Base-by-base conservation (phyloP, 345 rosid genomes). In the Psidium friedrichsthalianum region DNA sequence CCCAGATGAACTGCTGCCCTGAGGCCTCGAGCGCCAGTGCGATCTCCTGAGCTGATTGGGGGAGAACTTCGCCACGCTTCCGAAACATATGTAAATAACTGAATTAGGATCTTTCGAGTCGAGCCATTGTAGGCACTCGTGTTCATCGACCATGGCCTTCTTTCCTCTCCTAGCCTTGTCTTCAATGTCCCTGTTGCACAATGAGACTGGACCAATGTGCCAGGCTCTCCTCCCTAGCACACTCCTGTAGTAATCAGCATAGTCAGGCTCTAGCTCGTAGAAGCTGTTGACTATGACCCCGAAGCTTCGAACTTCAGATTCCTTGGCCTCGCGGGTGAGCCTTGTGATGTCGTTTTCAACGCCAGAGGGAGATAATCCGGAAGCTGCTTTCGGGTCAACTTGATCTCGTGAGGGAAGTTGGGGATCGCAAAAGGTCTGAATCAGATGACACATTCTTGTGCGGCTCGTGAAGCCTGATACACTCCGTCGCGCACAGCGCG, bases 1-100 rank as follows among this genome's bases (percentile, higher is more conserved):
- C 96, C 95, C 96, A 92, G 8, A 94, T 89, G 88, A 94, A 94
- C 29, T 88, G 86, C 51, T 87, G 86, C 5, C 87, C 88, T 2
- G 90, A 88, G 55, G 85, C 84, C 89, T 90, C 90, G 2, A 94
- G 88, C 14, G 90, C 95, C 2, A 49, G 56, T 2, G 89, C 93
- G 5, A 93, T 89, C 87, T 94, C 92, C 86, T 40, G 2, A 92
- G 85, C 47, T 92, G 93, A 15, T 83, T 76, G 29, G 83, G 47
- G 8, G 87, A 82, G 84, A 92, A 89, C 20, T n/a, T 83, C 3
- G 83, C 40, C 85, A 85, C 61, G 29, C 92, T 93, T 2, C 93
- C 95, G 57, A 94, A 93, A 42, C 90, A 91, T 55, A 92, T 5
- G 86, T 92, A 90, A 2, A 90, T 74, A 42, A 93, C 89, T 25